These are phyloP conservation scores for Fistulinella prunicolor DNA, from an alignment of 768 basidiomycete species.

Conservation along the genomic window DNA sequence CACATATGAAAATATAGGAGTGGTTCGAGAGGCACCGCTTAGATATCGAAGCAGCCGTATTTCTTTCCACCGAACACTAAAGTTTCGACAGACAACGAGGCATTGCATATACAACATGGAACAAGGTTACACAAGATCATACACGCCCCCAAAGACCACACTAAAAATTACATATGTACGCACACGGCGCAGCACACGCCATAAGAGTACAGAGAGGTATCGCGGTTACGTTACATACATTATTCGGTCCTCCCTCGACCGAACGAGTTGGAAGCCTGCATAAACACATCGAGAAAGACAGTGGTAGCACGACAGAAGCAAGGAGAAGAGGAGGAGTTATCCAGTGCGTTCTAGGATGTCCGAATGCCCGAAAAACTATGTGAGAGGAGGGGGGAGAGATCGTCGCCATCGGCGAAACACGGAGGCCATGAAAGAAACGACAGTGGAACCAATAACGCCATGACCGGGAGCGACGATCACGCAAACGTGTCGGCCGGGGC, in stretches of 20 bases:
- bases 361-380: not conserved
- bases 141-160: slow-evolving; percentile 9
- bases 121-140: too few species aligned
- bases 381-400: not conserved
- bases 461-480: too few species aligned
- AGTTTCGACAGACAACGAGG: too few species aligned
- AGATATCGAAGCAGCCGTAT: too few species aligned
- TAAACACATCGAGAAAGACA: slow-evolving; percentile 4
- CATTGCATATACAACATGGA: too few species aligned
- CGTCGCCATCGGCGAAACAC: not conserved
- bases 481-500: slow-evolving; percentile 15
- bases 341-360: slow-evolving; percentile 20
- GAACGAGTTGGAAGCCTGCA: slow-evolving; percentile 6
- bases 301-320: not conserved
- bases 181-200: slow-evolving; percentile 3
- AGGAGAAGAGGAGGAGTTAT: not conserved
- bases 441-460: too few species aligned
- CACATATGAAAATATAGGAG: not conserved
- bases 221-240: slow-evolving; percentile 22
- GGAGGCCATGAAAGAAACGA: too few species aligned
- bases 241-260: slow-evolving; percentile 2
- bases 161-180: slow-evolving; percentile 17
- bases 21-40: too few species aligned
- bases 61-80: too few species aligned
- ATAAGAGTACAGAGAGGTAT: slow-evolving; percentile 19